These are phyloP conservation scores for Phialemonium atrogriseum DNA, from an alignment of 2,329 filamentous ascomycete genomes.

Conservation along the genomic window DNA sequence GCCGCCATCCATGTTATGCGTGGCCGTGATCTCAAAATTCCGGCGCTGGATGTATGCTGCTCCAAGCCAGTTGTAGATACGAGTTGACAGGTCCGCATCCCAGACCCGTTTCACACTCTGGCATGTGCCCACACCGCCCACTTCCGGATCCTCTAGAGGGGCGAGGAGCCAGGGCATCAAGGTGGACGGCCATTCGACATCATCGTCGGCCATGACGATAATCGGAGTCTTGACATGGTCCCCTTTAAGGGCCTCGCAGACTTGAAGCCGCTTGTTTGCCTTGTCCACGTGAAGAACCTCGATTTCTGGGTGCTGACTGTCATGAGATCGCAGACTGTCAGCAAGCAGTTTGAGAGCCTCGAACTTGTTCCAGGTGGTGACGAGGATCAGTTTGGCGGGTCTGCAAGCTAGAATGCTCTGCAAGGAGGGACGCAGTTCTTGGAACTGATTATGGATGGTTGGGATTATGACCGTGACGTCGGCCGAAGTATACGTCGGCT, in stretches of 20 bases:
- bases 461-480: slow-evolving; percentile 94
- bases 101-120: slow-evolving; percentile 72
- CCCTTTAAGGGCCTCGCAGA: slow-evolving; percentile 71
- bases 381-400: slow-evolving; percentile 68
- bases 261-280: slow-evolving; percentile 91
- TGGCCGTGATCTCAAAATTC: slow-evolving; percentile 95
- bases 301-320: slow-evolving; percentile 45
- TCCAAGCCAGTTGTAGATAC: slow-evolving; percentile 81
- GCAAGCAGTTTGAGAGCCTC: slow-evolving; percentile 60
- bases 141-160: slow-evolving; percentile 75
- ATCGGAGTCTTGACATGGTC: slow-evolving; percentile 72
- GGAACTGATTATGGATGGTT: slow-evolving; percentile 79
- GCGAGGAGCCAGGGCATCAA: slow-evolving; percentile 88
- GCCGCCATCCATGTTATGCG: slow-evolving; percentile 88
- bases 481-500: slow-evolving; percentile 68
- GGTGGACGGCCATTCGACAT: slow-evolving; percentile 84
- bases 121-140: slow-evolving; percentile 88
- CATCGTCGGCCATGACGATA: slow-evolving; percentile 90
- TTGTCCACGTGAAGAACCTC: slow-evolving; percentile 70
- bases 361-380: slow-evolving; percentile 77
- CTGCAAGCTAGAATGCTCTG: slow-evolving; percentile 65
- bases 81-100: slow-evolving; percentile 47
- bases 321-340: slow-evolving; percentile 37
- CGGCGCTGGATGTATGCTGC: slow-evolving; percentile 87
- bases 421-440: slow-evolving; percentile 75